These are phyloP conservation scores for Globisporangium middletonii DNA, from an alignment of 352 stramenopile genomes.

Conservation along the genomic window DNA sequence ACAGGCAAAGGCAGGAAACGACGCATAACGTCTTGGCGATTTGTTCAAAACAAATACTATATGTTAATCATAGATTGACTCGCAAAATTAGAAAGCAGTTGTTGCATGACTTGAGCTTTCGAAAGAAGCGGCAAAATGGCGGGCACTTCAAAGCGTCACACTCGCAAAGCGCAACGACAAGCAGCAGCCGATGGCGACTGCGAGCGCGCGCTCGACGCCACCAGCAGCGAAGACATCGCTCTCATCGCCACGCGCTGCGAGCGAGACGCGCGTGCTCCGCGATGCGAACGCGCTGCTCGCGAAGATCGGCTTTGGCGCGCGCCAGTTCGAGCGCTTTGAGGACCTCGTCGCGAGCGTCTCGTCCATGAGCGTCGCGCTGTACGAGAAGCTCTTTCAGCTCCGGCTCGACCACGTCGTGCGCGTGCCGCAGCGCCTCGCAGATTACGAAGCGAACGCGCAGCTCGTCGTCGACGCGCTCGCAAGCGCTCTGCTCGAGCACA, in stretches of 20 bases:
- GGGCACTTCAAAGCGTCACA: conserved; percentile 1
- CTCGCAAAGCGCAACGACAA: background rate
- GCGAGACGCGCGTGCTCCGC: conserved; percentile 14
- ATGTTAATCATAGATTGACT: background rate
- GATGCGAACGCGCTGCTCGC: conserved; percentile 78
- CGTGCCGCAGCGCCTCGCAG: conserved; percentile 39
- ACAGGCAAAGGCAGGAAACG: too few species aligned
- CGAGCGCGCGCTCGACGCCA: background rate
- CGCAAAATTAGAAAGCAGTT: background rate
- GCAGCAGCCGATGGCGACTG: background rate
- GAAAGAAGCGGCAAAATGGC: background rate
- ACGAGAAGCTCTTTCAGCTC: conserved; percentile 89
- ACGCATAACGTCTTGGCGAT: too few species aligned
- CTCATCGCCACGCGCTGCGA: background rate
- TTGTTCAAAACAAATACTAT: background rate
- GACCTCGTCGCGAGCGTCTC: conserved; percentile 85
- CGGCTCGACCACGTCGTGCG: conserved; percentile 64
- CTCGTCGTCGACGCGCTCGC: conserved; percentile 76
- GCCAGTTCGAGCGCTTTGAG: conserved; percentile 61
- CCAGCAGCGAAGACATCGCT: background rate
- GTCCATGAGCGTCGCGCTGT: conserved; percentile 90
- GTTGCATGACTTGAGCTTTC: background rate
- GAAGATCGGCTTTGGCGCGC: conserved; percentile 72
- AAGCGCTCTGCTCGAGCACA: conserved; percentile 63
- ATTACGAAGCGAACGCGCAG: conserved; percentile 88